These are phyloP conservation scores for Backusella parvicylindrica DNA, from an alignment of 192 early-diverging fungal genomes.

Conservation along the genomic window DNA sequence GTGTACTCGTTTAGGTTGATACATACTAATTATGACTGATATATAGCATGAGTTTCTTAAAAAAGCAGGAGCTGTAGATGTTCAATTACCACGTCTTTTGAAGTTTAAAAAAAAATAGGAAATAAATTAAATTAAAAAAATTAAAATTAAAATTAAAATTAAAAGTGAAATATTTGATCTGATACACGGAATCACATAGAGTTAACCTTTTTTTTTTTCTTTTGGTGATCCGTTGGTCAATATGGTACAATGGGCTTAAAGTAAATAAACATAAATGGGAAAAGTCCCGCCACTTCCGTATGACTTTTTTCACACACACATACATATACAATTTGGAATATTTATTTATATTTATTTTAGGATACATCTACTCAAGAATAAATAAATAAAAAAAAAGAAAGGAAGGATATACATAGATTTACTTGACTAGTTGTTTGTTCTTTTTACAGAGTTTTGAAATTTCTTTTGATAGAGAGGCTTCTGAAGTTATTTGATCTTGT, in stretches of 20 bases:
- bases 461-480: constrained; percentile 1
- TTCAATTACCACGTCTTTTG: constrained; percentile 12
- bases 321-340: neutral
- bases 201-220: neutral
- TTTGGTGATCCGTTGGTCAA: neutral
- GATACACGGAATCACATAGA: neutral
- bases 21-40: neutral
- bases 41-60: constrained; percentile 71
- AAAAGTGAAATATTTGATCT: neutral
- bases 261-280: neutral
- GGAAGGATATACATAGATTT: neutral
- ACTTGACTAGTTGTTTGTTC: neutral
- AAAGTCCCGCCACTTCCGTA: neutral
- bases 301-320: constrained; percentile 4
- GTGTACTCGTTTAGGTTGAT: neutral
- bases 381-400: neutral
- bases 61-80: constrained; percentile 47
- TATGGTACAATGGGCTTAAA: neutral
- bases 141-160: neutral
- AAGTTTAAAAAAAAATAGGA: constrained; percentile 18
- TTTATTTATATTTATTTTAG: neutral
- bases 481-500: neutral
- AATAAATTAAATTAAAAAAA: neutral
- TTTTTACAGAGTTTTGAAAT: neutral
- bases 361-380: neutral